Base-by-base conservation (phyloP, 306 rosid species). In the Glycine soja region DNA sequence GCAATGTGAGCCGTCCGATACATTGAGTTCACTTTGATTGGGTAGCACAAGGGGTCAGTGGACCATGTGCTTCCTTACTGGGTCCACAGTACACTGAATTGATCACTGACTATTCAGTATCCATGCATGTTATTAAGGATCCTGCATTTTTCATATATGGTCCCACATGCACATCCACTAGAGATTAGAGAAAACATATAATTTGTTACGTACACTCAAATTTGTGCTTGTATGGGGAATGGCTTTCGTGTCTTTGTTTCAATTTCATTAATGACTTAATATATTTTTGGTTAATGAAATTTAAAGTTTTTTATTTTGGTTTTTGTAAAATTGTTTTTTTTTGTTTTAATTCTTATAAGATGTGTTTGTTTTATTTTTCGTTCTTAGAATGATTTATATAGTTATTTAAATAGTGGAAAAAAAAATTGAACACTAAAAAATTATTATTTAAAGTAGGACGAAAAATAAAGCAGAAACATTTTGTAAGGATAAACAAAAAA, bases 41-140 rank as follows among this genome's bases (percentile, higher is more conserved):
- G 43, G 78, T 68, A n/a, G n/a, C 76, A 38, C 79, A 82, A 85
- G 74, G 71, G 83, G 64, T 24, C 58, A 70, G 59, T 59, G 13
- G 38, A 84, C 88, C 75, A 78, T 72, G 73, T 75, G 84, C 15
- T 51, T 62, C 83, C 16, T 46, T 15, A 50, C 50, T 50, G 81
- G 73, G 82, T 76, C 65, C 79, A 46, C 67, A 11, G 9, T 62
- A 6, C 75, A 10, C 46, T 75, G 54, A 69, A 70, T 12, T 48
- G 75, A 70, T 12, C 45, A 42, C 38, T 9, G 77, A 76, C 81
- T 34, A 46, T 72, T 77, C 74, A 77, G 58, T 7, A 47, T 70
- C 48, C 59, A 24, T 69, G 40, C 67, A 45, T n/a, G 64, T 18
- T 34, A 62, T 13, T 14, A 50, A 46, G 10, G 14, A 54, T 7